Evolutionary conservation across 1,284 basidiomycete genomes (phyloP).

Genomic region (Vanrija sp.): DNA sequence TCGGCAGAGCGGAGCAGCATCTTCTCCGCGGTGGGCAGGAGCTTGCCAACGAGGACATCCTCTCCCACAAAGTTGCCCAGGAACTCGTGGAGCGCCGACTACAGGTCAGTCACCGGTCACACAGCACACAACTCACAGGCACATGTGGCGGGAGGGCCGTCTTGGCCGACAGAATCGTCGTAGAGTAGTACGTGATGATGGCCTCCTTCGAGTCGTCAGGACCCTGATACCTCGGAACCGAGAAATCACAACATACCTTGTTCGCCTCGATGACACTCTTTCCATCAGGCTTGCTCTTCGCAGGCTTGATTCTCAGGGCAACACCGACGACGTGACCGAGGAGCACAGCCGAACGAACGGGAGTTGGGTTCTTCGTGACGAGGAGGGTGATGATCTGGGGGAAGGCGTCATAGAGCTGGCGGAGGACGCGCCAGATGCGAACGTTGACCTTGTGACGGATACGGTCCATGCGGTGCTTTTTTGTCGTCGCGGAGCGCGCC

Average conservation of each 20-base stretch:
- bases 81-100: conserved; percentile 32
- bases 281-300: conserved; percentile 16
- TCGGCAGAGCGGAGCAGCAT: conserved; percentile 47
- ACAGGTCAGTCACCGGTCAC: not conserved
- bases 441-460: conserved; percentile 34
- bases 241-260: conserved; percentile 20
- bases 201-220: conserved; percentile 19
- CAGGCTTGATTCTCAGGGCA: conserved; percentile 28
- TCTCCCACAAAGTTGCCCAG: conserved; percentile 29
- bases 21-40: conserved; percentile 43
- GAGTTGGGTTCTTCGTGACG: conserved; percentile 24
- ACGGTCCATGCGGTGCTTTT: conserved; percentile 10
- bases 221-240: conserved; percentile 1
- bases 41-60: conserved; percentile 29
- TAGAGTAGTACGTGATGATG: conserved; percentile 36
- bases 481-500: conserved; percentile 7
- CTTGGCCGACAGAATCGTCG: conserved; percentile 41
- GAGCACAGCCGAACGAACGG: conserved; percentile 31
- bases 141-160: conserved; percentile 27
- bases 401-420: conserved; percentile 28
- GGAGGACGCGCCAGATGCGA: conserved; percentile 35
- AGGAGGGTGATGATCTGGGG: conserved; percentile 32
- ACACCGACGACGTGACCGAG: conserved; percentile 42
- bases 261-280: conserved; percentile 27
- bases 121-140: conserved; percentile 19